Conservation (phyloP, 176 grass and related monocot species). For the Puccinellia tenuiflora region DNA sequence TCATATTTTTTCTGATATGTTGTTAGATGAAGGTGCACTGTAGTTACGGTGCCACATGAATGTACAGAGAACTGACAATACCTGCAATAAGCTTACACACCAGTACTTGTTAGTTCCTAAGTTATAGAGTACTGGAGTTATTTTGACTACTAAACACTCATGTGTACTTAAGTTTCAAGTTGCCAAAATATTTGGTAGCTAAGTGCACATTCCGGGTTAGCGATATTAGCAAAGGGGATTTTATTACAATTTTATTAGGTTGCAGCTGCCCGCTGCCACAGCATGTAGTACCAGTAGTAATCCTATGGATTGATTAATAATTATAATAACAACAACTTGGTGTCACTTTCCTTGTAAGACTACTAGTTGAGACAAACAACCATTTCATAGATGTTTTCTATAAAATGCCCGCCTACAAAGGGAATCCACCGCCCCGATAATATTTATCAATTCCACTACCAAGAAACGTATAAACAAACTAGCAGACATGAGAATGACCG, state of each 20-base stretch:
- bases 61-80: slow-evolving; percentile 8
- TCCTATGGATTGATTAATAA: background rate
- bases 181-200: background rate
- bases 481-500: background rate
- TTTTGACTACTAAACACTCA: background rate
- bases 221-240: background rate
- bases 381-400: background rate
- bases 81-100: background rate
- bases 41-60: background rate
- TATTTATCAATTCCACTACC: background rate
- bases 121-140: background rate
- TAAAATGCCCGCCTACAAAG: background rate
- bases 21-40: background rate
- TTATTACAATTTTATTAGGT: background rate
- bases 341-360: slow-evolving; percentile 4
- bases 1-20: background rate
- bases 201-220: background rate
- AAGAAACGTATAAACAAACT: slow-evolving; percentile 3
- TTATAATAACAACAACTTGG: background rate
- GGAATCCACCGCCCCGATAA: background rate
- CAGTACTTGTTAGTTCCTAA: background rate
- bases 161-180: background rate
- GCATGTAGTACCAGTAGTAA: background rate
- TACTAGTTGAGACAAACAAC: slow-evolving; percentile 9
- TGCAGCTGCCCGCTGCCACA: background rate